Evolutionary conservation across 1,139 yeast species (phyloP), one percentile per base, ranked within the genome.

Genomic region (Geotrichum siamense): DNA sequence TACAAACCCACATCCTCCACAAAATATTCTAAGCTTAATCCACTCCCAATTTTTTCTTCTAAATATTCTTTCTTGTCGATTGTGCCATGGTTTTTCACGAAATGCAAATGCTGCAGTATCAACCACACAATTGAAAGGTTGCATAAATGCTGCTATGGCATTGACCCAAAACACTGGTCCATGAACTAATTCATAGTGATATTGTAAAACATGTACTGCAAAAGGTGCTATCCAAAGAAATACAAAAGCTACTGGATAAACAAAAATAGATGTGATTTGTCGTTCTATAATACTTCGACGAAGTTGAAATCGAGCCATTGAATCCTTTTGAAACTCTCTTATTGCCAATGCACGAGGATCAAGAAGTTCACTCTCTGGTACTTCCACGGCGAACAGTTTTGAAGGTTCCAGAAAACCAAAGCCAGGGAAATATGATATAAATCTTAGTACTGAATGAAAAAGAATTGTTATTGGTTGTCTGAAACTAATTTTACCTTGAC

Each of bases 171-270:
- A 74, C 6, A 78, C 69, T 0, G 82, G 78, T n/a, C 40, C 39
- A 20, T 40, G 36, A 30, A 42, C 29, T 49, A 47, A 51, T 23
- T 44, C 42, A 23, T 38, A 39, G 16, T 68, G 64, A 47, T 67
- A 65, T 59, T 79, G 85, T 4, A 84, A 71, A 40, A 78, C 68
- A 55, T 82, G 83, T 30, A 78, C 71, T 10, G 81, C 74, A 51
- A 85, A 75, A 0, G 96, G 96, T 52, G 84, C 80, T 15, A 81
- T 59, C 96, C 96, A 87, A 41, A 86, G 64, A 37, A 83, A 70
- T 44, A 84, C 70, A 61, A 85, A 87, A 1, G 94, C 84, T 31
- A 81, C 68, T 1, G 96, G 96, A 60, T 87, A 87, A 34, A 87
- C 71, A 60, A 87, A 85, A 41, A 87, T 81, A 15, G 83, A 72